Evolutionary conservation across 1,139 yeast species (phyloP).

Genomic region (Nakaseomyces sp.): DNA sequence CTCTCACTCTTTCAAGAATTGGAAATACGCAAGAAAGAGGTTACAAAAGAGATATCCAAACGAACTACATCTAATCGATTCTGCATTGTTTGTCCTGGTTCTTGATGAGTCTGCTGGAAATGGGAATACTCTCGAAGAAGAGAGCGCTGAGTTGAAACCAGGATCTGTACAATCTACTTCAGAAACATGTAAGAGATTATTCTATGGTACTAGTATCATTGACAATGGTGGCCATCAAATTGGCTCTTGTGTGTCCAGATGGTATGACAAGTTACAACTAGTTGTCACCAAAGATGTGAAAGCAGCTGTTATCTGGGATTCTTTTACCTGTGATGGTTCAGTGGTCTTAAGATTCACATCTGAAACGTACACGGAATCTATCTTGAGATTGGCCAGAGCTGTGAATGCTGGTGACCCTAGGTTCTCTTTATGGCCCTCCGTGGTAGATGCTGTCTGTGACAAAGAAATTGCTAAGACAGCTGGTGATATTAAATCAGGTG

Average conservation of each 20-base stretch:
- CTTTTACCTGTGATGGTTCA: constrained; percentile 72
- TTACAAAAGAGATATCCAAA: constrained; percentile 40
- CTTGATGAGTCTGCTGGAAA: constrained; percentile 53
- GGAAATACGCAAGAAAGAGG: constrained; percentile 49
- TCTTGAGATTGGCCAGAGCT: constrained; percentile 59
- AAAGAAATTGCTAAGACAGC: constrained; percentile 12
- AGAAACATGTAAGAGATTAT: constrained; percentile 38
- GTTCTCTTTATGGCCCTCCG: constrained; percentile 50
- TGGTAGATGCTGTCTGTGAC: constrained; percentile 33
- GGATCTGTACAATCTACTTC: constrained; percentile 14
- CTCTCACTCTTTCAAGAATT: constrained; percentile 53
- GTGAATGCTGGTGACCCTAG: constrained; percentile 54
- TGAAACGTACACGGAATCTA: constrained; percentile 68
- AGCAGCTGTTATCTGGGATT: constrained; percentile 71
- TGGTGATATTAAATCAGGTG: constrained; percentile 10
- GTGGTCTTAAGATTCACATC: constrained; percentile 64
- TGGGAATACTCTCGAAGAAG: constrained; percentile 34
- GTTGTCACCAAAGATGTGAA: constrained; percentile 61
- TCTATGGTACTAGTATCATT: constrained; percentile 57
- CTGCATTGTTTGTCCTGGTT: constrained; percentile 59
- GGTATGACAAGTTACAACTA: constrained; percentile 71
- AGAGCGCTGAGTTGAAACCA: constrained; percentile 7
- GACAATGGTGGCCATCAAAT: constrained; percentile 50
- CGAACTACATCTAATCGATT: constrained; percentile 44
- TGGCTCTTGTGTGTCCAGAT: constrained; percentile 69